Evolutionary conservation across 1,284 basidiomycete species (phyloP).

Genomic region (Hymenochaete sp.): DNA sequence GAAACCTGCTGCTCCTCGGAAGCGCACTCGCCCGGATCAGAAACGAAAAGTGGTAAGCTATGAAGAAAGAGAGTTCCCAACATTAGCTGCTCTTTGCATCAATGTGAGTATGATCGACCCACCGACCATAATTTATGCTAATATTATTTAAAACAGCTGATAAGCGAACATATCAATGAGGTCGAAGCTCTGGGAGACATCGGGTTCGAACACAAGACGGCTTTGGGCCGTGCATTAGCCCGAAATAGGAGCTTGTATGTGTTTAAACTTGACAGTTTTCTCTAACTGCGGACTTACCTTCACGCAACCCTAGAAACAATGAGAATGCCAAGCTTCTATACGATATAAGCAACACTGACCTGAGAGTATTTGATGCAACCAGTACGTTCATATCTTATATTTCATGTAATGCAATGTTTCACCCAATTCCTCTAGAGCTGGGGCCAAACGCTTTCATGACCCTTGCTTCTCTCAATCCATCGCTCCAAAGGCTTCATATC

Average conservation of each 20-base stretch:
- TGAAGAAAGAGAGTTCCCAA: conserved; percentile 62
- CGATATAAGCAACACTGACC: conserved; percentile 53
- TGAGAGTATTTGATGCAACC: conserved; percentile 87
- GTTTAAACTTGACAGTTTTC: background rate
- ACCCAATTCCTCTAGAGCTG: conserved; percentile 42
- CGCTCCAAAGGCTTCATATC: conserved; percentile 66
- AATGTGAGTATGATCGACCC: conserved; percentile 36
- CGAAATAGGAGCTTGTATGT: conserved; percentile 81
- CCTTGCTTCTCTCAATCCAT: conserved; percentile 73
- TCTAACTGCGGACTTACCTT: background rate
- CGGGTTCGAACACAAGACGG: conserved; percentile 71
- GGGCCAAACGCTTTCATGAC: conserved; percentile 56
- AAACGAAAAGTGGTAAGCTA: conserved; percentile 59
- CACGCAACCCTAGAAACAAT: conserved; percentile 52
- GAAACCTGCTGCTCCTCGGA: conserved; percentile 52
- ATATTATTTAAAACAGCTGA: conserved; percentile 41
- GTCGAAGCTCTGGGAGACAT: conserved; percentile 88
- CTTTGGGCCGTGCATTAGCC: conserved; percentile 77
- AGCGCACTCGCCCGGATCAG: conserved; percentile 51
- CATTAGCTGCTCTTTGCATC: conserved; percentile 73
- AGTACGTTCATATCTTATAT: conserved; percentile 41
- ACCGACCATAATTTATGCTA: background rate
- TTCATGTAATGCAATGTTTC: background rate
- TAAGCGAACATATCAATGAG: conserved; percentile 82
- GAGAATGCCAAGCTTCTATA: conserved; percentile 84